Evolutionary conservation across 2,329 filamentous ascomycete species (phyloP).

Genomic region (Cladosporium sphaerospermum): DNA sequence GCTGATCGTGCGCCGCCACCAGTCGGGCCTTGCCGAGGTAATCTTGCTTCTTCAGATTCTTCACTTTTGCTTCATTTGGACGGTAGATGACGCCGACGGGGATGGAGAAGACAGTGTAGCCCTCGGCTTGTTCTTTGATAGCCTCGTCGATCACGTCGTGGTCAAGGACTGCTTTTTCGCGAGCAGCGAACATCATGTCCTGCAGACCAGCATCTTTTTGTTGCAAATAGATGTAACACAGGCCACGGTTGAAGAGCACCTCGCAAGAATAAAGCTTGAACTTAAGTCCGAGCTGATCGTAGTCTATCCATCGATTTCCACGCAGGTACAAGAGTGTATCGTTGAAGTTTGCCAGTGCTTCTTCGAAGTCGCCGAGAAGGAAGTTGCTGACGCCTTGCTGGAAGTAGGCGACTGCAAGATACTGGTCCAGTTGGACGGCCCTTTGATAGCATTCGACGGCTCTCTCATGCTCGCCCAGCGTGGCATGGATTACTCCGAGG

Average conservation of each 20-base stretch:
- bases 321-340: constrained; percentile 90
- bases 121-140: constrained; percentile 88
- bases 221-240: constrained; percentile 96
- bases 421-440: constrained; percentile 84
- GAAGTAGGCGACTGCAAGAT: constrained; percentile 95
- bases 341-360: constrained; percentile 97
- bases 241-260: constrained; percentile 90
- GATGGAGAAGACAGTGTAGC: constrained; percentile 97
- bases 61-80: constrained; percentile 95
- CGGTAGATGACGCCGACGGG: constrained; percentile 92
- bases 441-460: constrained; percentile 94
- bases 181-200: constrained; percentile 82
- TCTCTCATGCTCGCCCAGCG: constrained; percentile 89
- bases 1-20: constrained; percentile 59
- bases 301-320: constrained; percentile 96
- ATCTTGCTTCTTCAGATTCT: constrained; percentile 95
- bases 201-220: constrained; percentile 86
- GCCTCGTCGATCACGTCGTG: constrained; percentile 98
- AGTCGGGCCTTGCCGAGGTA: constrained; percentile 94
- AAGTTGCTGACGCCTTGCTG: constrained; percentile 99
- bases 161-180: constrained; percentile 93
- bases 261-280: constrained; percentile 98
- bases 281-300: constrained; percentile 87
- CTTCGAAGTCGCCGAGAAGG: constrained; percentile 91
- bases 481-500: constrained; percentile 95